phyloP scores from a whole-genome alignment of 1,284 basidiomycete genomes.

The Megacollybia platyphylla region DNA sequence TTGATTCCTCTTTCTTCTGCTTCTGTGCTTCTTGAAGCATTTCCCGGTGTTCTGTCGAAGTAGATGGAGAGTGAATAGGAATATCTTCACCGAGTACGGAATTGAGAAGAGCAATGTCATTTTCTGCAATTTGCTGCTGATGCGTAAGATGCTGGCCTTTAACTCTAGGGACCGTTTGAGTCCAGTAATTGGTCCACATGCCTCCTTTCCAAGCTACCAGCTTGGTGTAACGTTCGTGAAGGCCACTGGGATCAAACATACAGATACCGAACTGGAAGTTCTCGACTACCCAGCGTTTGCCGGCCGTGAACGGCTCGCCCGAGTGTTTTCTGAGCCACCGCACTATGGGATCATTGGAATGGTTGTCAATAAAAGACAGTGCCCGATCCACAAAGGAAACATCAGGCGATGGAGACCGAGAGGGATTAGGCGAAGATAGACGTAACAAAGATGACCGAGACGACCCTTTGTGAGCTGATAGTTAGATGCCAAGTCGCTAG shows the following conservation, averaged over 20 bases:
- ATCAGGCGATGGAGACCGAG: slow-evolving; percentile 8
- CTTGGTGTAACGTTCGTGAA: slow-evolving; percentile 29
- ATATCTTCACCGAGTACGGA: slow-evolving; percentile 20
- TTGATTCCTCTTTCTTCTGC: slow-evolving; percentile 5
- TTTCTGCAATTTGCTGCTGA: slow-evolving; percentile 1
- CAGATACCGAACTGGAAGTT: slow-evolving; percentile 40
- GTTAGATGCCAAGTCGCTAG: background rate
- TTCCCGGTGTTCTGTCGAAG: slow-evolving; percentile 1
- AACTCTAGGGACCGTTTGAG: slow-evolving; percentile 19
- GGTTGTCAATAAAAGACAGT: slow-evolving; percentile 21
- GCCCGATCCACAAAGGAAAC: slow-evolving; percentile 21
- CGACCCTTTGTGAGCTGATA: background rate
- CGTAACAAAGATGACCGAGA: slow-evolving; percentile 2
- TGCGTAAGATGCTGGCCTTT: background rate
- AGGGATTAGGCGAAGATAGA: slow-evolving; percentile 5
- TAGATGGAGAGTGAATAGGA: slow-evolving; percentile 12
- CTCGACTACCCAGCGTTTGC: slow-evolving; percentile 36
- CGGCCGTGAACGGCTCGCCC: slow-evolving; percentile 30
- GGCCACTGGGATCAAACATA: slow-evolving; percentile 39
- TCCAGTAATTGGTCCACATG: slow-evolving; percentile 46
- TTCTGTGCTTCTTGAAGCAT: slow-evolving; percentile 7
- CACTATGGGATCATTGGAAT: slow-evolving; percentile 26
- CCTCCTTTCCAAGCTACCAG: slow-evolving; percentile 34
- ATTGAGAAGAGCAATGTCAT: slow-evolving; percentile 8
- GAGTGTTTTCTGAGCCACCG: slow-evolving; percentile 36